Evolutionary conservation across 805 yeast genomes (phyloP), one percentile per base, ranked within the genome.

Genomic region (Zygosaccharomyces pseudorouxii): DNA sequence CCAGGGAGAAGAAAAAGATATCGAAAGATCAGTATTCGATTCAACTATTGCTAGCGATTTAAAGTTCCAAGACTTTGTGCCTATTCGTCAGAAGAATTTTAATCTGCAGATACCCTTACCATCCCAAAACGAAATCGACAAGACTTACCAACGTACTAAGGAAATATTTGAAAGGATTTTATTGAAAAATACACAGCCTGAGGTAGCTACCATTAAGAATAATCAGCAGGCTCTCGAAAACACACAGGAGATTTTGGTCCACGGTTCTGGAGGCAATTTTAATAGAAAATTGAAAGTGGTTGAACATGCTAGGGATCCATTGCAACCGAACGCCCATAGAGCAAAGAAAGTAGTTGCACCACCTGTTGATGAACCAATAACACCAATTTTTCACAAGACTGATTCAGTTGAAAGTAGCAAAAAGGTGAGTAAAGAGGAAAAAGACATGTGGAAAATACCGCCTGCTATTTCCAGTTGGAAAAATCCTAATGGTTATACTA

Each of bases 401-500:
- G 67, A 71, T 23, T 71, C 77, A n/a, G 74, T 80, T 5, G 79
- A 79, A 3, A 49, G 67, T 9, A 46, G 56, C 35, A 51, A 55
- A 19, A 71, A 75, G 58, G 64, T 84, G 16, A 78, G 89, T 0
- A 78, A 79, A 23, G 87, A 84, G 55, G 95, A 89, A 46, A 86
- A 81, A 54, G 80, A 78, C 23, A 76, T 79, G 52, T 92, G 97
- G 97, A 75, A 77, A 42, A 89, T 93, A 27, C 98, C 98, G 0
- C 82, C 96, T 0, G 88, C 95, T 1, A 79, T 92, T 0, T 92
- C 98, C 1, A 89, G 88, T 64, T 93, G 98, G 97, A 90, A 89
- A 65, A 93, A 93, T 65, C 87, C 90, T 14, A 85, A 86, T 56
- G 97, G 98, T 1, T 88, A 81, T 62, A 81, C 96, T 0, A 82